phyloP scores from a whole-genome alignment of 129 eudicot species.

The Escallonia herrerae region DNA sequence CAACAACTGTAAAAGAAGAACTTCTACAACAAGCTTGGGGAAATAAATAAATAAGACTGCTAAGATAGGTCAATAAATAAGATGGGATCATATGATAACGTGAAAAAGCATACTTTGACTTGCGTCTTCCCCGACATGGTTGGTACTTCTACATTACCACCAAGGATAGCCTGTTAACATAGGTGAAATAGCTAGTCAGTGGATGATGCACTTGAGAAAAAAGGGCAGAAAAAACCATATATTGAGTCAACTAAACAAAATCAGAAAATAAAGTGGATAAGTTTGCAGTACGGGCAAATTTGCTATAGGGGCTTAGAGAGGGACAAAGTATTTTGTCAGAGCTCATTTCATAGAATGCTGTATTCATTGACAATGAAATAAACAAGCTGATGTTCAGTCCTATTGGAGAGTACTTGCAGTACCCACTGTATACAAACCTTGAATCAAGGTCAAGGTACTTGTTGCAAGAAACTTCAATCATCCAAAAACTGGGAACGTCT shows the following conservation, averaged over 20 bases:
- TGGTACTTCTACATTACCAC: conserved; percentile 88
- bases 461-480: no score
- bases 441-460: no score
- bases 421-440: no score
- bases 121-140: conserved; percentile 65
- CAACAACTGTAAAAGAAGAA: conserved; percentile 1
- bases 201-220: background rate
- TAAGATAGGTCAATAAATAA: background rate
- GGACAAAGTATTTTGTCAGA: no score
- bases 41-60: no score
- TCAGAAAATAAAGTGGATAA: background rate
- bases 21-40: background rate
- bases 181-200: background rate
- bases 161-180: conserved; percentile 72
- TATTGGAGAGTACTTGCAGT: no score
- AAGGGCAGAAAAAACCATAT: background rate
- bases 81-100: background rate
- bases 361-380: no score
- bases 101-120: conserved; percentile 47
- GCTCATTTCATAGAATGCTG: no score
- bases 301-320: no score
- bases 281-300: background rate
- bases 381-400: no score
- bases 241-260: background rate
- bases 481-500: no score